Evolutionary conservation across 1,284 basidiomycete genomes (phyloP).

Genomic region (Volvariella volvacea): DNA sequence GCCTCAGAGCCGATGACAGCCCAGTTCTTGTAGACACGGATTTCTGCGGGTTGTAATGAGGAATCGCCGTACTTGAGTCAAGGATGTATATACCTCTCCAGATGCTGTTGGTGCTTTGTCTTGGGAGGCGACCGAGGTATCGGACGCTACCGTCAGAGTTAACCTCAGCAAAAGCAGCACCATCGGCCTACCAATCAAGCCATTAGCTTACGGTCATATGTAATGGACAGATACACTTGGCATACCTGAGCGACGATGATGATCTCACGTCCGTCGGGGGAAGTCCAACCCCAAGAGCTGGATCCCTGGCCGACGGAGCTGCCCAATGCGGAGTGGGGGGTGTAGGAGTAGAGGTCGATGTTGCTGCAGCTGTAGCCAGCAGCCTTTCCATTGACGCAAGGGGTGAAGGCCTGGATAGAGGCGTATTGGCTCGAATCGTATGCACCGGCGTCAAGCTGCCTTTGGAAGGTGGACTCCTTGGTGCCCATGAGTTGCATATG

Average conservation of each 20-base stretch:
- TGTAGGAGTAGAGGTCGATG: background rate
- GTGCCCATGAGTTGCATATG: background rate
- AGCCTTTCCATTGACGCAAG: conserved; percentile 2
- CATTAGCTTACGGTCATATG: too few relatives aligned
- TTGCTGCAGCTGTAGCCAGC: background rate
- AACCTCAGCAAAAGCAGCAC: conserved; percentile 2
- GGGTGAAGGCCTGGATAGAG: background rate
- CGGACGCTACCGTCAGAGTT: conserved; percentile 11
- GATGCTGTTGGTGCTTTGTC: conserved; percentile 9
- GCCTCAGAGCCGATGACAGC: conserved; percentile 17
- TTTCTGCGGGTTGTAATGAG: conserved; percentile 3
- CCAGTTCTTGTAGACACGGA: conserved; percentile 14
- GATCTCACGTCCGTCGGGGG: background rate
- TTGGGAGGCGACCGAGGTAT: conserved; percentile 18
- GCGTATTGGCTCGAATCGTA: background rate
- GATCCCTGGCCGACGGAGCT: background rate
- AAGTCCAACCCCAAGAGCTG: conserved; percentile 1
- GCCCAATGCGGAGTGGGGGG: background rate
- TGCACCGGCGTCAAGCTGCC: background rate
- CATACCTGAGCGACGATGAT: background rate
- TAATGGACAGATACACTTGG: background rate
- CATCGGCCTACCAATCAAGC: background rate
- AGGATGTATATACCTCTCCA: background rate
- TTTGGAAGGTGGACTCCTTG: background rate
- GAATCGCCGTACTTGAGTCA: background rate